Evolutionary conservation across 164 flowering plant species (phyloP).

Genomic region (Sedum album): DNA sequence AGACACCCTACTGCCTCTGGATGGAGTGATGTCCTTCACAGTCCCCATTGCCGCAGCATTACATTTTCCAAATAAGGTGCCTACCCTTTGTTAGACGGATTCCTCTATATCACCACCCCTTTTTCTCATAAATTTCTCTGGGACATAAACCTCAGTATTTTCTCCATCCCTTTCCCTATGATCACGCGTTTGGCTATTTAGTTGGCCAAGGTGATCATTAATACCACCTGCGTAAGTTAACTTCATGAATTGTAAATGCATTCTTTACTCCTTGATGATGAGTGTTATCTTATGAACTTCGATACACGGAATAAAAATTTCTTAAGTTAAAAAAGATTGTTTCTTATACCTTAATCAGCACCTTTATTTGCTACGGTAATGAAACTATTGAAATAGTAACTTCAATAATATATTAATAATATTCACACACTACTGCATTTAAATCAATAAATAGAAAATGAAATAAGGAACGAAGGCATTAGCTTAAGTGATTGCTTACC

Average conservation of each 20-base stretch:
- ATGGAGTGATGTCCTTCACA: conserved; percentile 21
- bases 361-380: too few species aligned
- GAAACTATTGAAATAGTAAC: too few species aligned
- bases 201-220: conserved; percentile 20
- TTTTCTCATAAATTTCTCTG: conserved; percentile 25
- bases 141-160: conserved; percentile 41
- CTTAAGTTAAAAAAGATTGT: too few species aligned
- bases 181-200: conserved; percentile 25
- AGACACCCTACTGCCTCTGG: conserved; percentile 28
- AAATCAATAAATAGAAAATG: not conserved
- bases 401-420: not conserved
- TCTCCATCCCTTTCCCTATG: conserved; percentile 38
- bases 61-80: conserved; percentile 26
- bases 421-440: not conserved
- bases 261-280: not conserved
- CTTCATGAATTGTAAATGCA: not conserved
- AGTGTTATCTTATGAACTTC: too few species aligned
- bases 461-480: not conserved
- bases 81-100: conserved; percentile 23
- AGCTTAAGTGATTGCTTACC: conserved; percentile 32
- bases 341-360: too few species aligned
- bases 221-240: conserved; percentile 31
- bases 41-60: conserved; percentile 16
- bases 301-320: too few species aligned
- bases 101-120: conserved; percentile 24